Conservation (phyloP, 805 yeast species). For the Lipomyces spencermartinsiae region DNA sequence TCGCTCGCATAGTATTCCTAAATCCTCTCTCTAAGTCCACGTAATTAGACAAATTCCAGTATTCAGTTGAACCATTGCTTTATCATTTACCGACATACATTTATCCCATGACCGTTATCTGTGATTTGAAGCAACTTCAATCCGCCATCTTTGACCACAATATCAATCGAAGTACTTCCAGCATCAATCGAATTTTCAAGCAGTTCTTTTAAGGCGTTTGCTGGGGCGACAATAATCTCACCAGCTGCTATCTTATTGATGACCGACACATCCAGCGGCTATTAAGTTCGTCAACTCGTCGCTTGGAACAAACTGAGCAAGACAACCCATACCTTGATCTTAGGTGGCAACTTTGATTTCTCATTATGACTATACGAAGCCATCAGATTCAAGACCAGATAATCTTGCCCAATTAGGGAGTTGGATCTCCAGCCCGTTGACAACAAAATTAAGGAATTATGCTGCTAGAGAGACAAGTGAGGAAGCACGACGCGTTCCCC, state of each 20-base stretch:
- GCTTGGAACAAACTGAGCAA: background rate
- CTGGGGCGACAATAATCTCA: slow-evolving; percentile 91
- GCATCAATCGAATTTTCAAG: slow-evolving; percentile 95
- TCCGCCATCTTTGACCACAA: slow-evolving; percentile 91
- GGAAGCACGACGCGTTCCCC: background rate
- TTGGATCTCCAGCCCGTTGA: background rate
- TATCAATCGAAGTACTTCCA: slow-evolving; percentile 70
- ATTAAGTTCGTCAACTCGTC: slow-evolving; percentile 6
- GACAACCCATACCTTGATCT: slow-evolving; percentile 28
- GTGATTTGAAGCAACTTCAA: slow-evolving; percentile 81
- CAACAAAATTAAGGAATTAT: background rate
- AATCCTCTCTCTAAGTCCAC: slow-evolving; percentile 58
- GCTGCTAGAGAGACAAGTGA: background rate
- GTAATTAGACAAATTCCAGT: slow-evolving; percentile 2
- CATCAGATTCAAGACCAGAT: background rate
- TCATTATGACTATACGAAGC: background rate
- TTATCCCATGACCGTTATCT: slow-evolving; percentile 88
- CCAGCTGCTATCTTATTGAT: slow-evolving; percentile 96
- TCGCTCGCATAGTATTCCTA: slow-evolving; percentile 82
- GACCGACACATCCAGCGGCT: slow-evolving; percentile 68
- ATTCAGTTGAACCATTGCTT: background rate
- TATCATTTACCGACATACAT: slow-evolving; percentile 23
- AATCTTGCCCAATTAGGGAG: background rate
- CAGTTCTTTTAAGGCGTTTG: slow-evolving; percentile 91
- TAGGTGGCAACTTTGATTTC: slow-evolving; percentile 13